Percentiles rank a stretch among this genome's conserved stretches.
Evolutionary conservation across 2,329 filamentous ascomycete genomes (phyloP).

Genomic region (Zasmidium citrigriseum): DNA sequence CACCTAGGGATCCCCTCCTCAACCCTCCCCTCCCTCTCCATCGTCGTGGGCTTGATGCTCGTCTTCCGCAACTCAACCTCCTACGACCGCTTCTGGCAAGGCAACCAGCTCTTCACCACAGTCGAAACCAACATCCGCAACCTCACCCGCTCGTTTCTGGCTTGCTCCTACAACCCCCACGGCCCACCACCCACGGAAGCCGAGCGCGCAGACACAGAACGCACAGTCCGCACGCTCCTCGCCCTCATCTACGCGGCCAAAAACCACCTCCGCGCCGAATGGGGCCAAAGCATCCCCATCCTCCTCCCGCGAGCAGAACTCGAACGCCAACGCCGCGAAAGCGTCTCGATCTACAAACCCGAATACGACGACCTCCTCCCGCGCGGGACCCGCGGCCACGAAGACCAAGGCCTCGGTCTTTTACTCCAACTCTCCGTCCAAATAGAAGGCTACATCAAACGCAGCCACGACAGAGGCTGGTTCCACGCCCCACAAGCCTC

Average conservation of each 20-base stretch:
- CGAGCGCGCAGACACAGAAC: conserved; percentile 60
- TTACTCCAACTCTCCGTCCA: conserved; percentile 63
- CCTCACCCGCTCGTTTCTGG: conserved; percentile 58
- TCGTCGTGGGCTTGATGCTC: conserved; percentile 68
- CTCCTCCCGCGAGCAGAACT: conserved; percentile 25
- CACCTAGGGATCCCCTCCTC: conserved; percentile 58
- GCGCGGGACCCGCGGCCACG: conserved; percentile 41
- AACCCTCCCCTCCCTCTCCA: conserved; percentile 64
- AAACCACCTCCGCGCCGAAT: conserved; percentile 65
- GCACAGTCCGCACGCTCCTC: conserved; percentile 59
- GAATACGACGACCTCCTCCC: conserved; percentile 39
- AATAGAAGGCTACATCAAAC: conserved; percentile 61
- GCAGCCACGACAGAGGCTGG: conserved; percentile 58
- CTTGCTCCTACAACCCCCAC: conserved; percentile 41
- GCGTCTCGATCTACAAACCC: conserved; percentile 32
- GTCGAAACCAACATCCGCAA: conserved; percentile 62
- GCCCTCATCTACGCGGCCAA: conserved; percentile 65
- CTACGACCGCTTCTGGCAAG: conserved; percentile 65
- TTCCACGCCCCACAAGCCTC: conserved; percentile 61
- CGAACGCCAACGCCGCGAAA: conserved; percentile 29
- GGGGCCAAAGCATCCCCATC: conserved; percentile 49
- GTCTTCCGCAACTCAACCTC: conserved; percentile 67
- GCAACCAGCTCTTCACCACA: conserved; percentile 52
- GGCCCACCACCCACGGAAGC: conserved; percentile 36
- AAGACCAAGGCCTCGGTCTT: conserved; percentile 60